Base-by-base conservation (phyloP, 345 rosid species). In the Arabidopsis arenosa region DNA sequence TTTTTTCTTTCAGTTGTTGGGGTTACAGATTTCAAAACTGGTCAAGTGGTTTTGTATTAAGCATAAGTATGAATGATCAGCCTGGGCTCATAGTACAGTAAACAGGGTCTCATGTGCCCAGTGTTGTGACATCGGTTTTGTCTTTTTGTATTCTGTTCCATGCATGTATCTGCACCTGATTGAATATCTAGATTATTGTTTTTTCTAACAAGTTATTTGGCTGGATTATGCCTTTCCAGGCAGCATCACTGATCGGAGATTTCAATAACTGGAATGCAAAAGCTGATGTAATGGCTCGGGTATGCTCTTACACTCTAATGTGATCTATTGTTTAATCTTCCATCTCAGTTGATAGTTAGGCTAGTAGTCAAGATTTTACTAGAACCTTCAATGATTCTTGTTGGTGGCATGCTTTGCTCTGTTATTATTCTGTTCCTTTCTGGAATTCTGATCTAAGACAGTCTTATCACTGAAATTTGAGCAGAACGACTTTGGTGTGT, bases 221-320 rank as follows among this genome's bases (percentile, higher is more conserved):
- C 49, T 65, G 51, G 47, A 12, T 67, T 59, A 52, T 68, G 23
- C 47, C n/a, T 60, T 62, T 67, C 49, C 92, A 94, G 98, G 86
- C 86, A 80, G 98, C 97, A 54, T 85, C 98, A 48, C 73, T 94
- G 80, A 89, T 94, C 68, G 98, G 98, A 77, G 98, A 94, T 83
- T 94, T 94, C 72, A 94, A 94, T 83, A 90, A 86, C 77, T 94
- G 97, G 98, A 83, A 92, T 77, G 85, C 98, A 6, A 87, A 87
- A 73, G 88, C 97, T 75, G 92, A 92, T 82, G 83, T 87, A 59
- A 89, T 94, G 97, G 79, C 83, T 65, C 85, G 44, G 89, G 98
- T 94, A 89, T 80, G 84, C 64, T 74, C n/a, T 73, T 47, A 58
- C 64, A 33, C 18, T 68, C 49, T 74, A 55, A 17, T 65, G 47